Evolutionary conservation across 75 land plant genomes (phyloP).

Genomic region (Sequoiadendron giganteum): DNA sequence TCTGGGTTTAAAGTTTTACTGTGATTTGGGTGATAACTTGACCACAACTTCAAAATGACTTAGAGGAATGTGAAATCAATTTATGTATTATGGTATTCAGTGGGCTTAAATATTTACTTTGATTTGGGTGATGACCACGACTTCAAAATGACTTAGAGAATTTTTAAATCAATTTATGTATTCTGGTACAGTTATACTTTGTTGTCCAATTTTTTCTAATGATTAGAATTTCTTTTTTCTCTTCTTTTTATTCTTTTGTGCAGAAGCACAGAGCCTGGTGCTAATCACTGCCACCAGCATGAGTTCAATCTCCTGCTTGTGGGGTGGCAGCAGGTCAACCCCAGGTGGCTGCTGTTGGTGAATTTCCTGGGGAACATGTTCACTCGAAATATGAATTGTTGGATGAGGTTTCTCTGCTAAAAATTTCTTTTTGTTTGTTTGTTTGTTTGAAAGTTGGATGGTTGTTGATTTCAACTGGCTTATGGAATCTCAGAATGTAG

Average conservation of each 20-base stretch:
- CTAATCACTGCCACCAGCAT: not conserved
- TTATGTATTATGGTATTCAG: not conserved
- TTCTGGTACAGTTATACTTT: not conserved
- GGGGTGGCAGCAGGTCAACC: constrained; percentile 1
- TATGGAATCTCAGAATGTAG: constrained; percentile 8
- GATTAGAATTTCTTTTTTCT: not conserved
- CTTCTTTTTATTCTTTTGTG: constrained; percentile 3
- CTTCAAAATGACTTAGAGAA: not conserved
- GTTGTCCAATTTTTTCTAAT: constrained; percentile 7
- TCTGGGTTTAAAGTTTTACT: not conserved
- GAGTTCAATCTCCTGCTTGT: constrained; percentile 5
- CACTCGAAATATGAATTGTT: not conserved
- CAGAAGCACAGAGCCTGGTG: not conserved
- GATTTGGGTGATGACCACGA: not conserved
- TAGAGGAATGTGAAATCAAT: not conserved
- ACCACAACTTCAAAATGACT: not conserved
- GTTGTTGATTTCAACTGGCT: not conserved
- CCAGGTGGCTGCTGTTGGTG: constrained; percentile 6
- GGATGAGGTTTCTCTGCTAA: not conserved
- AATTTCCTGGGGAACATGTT: not conserved
- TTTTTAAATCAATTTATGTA: not conserved
- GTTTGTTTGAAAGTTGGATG: not conserved
- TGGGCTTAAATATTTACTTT: not conserved
- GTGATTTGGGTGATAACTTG: not conserved
- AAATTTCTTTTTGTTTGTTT: not conserved